phyloP scores from a whole-genome alignment of 345 rosid species.

The Cardiospermum halicacabum region DNA sequence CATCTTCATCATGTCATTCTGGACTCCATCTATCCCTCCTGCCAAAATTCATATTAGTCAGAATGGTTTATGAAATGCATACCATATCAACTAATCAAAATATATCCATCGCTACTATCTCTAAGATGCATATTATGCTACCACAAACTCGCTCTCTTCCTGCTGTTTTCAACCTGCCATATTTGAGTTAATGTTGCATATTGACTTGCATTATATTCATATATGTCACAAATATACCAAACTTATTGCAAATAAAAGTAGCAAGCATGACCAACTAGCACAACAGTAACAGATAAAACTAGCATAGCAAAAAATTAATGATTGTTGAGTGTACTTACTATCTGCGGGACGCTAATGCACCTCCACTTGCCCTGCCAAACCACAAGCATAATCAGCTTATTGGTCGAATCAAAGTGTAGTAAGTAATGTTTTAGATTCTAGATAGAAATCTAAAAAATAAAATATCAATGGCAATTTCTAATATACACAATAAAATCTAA shows the following conservation, averaged over 20 bases:
- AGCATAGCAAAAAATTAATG: background rate
- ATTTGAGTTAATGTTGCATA: too few relatives aligned
- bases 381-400: background rate
- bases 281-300: background rate
- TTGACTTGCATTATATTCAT: too few relatives aligned
- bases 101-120: background rate
- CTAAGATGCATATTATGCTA: background rate
- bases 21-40: conserved; percentile 24
- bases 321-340: conserved; percentile 17
- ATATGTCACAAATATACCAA: background rate
- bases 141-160: background rate
- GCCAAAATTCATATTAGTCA: conserved; percentile 13
- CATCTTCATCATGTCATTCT: background rate
- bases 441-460: too few relatives aligned
- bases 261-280: background rate
- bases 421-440: too few relatives aligned
- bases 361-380: conserved; percentile 39
- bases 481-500: too few relatives aligned
- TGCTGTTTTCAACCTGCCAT: too few relatives aligned
- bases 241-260: background rate
- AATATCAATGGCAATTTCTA: too few relatives aligned
- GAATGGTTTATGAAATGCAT: background rate
- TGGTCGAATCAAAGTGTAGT: background rate
- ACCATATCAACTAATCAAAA: background rate
- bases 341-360: conserved; percentile 37